Base-by-base conservation (phyloP, 768 basidiomycete genomes). In the Paxillus rubicundulus region DNA sequence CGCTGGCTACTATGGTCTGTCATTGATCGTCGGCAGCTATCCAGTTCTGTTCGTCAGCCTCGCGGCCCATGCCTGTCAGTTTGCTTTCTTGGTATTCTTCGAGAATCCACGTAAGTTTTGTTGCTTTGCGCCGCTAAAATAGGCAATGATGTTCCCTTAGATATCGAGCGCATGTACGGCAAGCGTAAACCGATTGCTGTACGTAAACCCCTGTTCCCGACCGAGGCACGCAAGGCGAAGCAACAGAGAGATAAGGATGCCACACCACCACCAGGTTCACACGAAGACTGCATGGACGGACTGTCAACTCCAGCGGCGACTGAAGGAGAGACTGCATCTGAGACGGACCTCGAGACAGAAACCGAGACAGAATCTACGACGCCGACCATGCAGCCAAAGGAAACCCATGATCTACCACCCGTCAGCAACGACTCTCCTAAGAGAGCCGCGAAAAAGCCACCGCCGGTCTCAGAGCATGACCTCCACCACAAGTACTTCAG, bases 1-100 rank as follows among this genome's bases (percentile, higher is more conserved):
- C 60, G 91, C 92, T n/a, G 93, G 95, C 8, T 96, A 97, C 66
- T 99, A 98, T 64, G 97, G 97, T 20, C 78, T 98, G 18, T 96
- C 93, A 2, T 81, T 99, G 57, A 87, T 95, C 51, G 80, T 84
- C 21, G 93, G 92, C 16, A 92, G 89, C 68, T 92, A 95, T 61
- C 79, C 87, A 0, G 94, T 98, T 9, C 75, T 99, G 12, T 98
- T 98, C 63, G 91, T 86, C 55, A 94, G 91, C 59, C 81, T 99
- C n/a, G 86, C 85, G 2, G 95, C 90, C 0, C 97, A 99, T 62
- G 91, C 94, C 0, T 89, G 91, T 16, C 97, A 99, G 61, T 99
- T 99, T 68, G 93, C 87, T 2, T 99, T 99, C 80, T 76, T 99
- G 47, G 79, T 94, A 14, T 86, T 86, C 70, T 98, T 99, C 62